Conservation (phyloP, 2,329 filamentous ascomycete genomes). For the Clarireedia hainanense region DNA sequence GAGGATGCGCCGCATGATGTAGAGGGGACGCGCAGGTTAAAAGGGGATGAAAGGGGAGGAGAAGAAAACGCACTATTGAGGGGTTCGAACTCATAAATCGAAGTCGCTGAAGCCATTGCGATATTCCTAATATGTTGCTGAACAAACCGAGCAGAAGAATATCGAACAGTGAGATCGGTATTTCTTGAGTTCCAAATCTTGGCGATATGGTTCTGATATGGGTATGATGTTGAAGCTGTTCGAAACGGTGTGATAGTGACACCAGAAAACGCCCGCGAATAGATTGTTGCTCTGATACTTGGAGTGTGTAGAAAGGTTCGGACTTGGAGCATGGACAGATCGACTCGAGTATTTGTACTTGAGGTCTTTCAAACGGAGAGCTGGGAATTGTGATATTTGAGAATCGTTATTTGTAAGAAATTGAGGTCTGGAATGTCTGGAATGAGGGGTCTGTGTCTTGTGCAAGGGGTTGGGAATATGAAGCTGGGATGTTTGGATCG, state of each 20-base stretch:
- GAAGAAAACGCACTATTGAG: conserved; percentile 58
- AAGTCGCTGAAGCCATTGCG: conserved; percentile 58
- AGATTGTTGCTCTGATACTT: not conserved
- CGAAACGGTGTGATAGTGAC: not conserved
- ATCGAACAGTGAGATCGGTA: not conserved
- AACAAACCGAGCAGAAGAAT: not conserved
- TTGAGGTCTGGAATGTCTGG: not conserved
- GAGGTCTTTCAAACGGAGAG: not conserved
- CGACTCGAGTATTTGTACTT: not conserved
- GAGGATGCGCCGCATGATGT: not conserved
- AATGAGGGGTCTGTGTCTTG: not conserved
- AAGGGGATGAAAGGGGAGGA: not conserved
- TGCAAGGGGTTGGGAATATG: not conserved
- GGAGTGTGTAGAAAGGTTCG: not conserved
- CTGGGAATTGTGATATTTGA: not conserved
- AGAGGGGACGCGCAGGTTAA: not conserved
- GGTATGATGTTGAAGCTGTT: not conserved
- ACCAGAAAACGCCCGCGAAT: not conserved
- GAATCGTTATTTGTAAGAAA: conserved; percentile 6
- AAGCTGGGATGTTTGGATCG: not conserved
- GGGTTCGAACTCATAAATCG: conserved; percentile 79
- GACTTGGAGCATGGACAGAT: not conserved
- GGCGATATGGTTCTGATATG: not conserved
- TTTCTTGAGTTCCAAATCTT: conserved; percentile 3
- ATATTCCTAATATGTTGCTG: conserved; percentile 5